Conservation (phyloP, 805 yeast genomes). For the Wickerhamomyces alni region DNA sequence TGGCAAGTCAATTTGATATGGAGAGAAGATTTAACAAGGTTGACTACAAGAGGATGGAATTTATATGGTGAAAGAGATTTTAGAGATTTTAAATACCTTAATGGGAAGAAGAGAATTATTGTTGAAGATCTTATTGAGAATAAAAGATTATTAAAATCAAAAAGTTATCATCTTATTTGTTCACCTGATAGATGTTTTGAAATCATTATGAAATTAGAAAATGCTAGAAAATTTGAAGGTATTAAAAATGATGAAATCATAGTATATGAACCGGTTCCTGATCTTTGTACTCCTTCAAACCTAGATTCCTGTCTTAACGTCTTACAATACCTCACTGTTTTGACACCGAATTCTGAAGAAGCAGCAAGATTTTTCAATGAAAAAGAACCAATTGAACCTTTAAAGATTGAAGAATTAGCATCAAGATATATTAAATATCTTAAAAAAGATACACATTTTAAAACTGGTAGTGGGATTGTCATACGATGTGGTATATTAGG, state of each 20-base stretch:
- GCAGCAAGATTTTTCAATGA: constrained; percentile 58
- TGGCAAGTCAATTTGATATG: constrained; percentile 63
- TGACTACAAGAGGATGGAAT: constrained; percentile 81
- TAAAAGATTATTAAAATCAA: constrained; percentile 31
- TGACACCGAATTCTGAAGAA: constrained; percentile 85
- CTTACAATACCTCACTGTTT: constrained; percentile 44
- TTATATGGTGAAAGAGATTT: constrained; percentile 58
- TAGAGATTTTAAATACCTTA: constrained; percentile 52
- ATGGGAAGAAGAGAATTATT: constrained; percentile 56
- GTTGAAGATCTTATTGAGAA: constrained; percentile 45
- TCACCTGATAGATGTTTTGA: constrained; percentile 55
- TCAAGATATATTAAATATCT: constrained; percentile 34
- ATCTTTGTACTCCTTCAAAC: constrained; percentile 52
- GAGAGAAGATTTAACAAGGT: constrained; percentile 44
- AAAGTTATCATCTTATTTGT: constrained; percentile 67
- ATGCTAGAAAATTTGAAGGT: constrained; percentile 4
- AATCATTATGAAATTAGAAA: constrained; percentile 32
- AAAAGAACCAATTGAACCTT: constrained; percentile 31
- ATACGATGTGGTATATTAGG: constrained; percentile 77
- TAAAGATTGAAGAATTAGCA: constrained; percentile 39
- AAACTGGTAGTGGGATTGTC: constrained; percentile 42
- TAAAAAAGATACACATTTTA: constrained; percentile 25
- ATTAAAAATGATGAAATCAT: constrained; percentile 27
- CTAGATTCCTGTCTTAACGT: constrained; percentile 31
- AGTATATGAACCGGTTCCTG: constrained; percentile 88